phyloP scores from a whole-genome alignment of 2,329 filamentous ascomycete genomes.

The Cryphonectria nitschkei region DNA sequence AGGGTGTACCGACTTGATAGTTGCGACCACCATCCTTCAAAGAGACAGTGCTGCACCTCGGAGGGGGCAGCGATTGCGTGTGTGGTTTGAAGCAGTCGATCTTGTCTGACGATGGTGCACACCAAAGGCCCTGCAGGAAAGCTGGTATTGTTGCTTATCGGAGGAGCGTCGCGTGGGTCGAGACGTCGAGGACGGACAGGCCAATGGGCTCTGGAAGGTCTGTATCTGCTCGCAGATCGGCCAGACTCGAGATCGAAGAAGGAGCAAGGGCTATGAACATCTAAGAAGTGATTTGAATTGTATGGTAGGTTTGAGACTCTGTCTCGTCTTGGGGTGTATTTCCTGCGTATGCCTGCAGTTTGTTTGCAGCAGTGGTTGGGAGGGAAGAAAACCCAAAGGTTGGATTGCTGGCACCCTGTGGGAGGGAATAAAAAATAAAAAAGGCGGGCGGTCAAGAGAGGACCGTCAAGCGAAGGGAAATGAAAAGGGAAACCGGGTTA shows the following conservation, averaged over 20 bases:
- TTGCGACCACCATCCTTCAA: constrained; percentile 64
- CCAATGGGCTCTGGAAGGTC: constrained; percentile 5
- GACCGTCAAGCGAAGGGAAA: constrained; percentile 15
- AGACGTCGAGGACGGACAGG: not conserved
- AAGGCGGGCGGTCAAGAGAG: constrained; percentile 18
- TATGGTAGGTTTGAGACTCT: not conserved
- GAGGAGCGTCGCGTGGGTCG: constrained; percentile 8
- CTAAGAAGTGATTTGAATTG: not conserved
- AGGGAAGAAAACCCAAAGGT: not conserved
- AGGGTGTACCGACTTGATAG: constrained; percentile 60
- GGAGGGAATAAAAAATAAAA: constrained; percentile 7
- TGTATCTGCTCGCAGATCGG: constrained; percentile 19
- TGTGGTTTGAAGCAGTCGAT: constrained; percentile 21
- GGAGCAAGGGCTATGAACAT: constrained; percentile 10
- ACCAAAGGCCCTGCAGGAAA: constrained; percentile 23
- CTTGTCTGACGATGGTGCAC: constrained; percentile 13
- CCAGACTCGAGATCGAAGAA: constrained; percentile 5
- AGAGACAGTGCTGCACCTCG: constrained; percentile 43
- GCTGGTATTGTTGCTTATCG: constrained; percentile 26
- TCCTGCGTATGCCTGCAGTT: not conserved
- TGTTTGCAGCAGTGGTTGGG: constrained; percentile 2
- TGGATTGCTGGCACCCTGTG: constrained; percentile 1
- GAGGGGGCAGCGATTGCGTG: constrained; percentile 39
- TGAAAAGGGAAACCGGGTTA: constrained; percentile 10
- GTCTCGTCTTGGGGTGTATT: not conserved